Conservation (phyloP, 305 asterid species). For the Fraxinus sp. region DNA sequence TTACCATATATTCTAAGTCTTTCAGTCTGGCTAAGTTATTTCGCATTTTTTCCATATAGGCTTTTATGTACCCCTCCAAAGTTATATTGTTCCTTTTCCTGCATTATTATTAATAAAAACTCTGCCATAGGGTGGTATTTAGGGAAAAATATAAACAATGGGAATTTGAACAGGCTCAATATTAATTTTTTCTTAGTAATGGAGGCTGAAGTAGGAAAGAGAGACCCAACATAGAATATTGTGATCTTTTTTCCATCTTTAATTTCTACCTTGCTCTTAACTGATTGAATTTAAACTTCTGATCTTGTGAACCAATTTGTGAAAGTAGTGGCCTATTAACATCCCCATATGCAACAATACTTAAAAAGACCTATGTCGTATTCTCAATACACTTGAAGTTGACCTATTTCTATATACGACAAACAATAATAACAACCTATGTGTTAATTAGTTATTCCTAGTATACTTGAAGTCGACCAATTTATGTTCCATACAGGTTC, state of each 20-base stretch:
- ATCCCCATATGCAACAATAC: not conserved
- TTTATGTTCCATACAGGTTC: not conserved
- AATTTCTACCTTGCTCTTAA: not conserved
- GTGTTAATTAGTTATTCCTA: not conserved
- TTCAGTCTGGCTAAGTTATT: not conserved
- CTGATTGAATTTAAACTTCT: not conserved
- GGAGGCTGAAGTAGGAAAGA: not conserved
- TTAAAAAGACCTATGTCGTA: not conserved
- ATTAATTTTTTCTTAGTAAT: not conserved
- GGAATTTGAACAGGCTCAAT: not conserved
- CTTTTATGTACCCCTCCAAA: not conserved
- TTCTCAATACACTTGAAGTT: not conserved
- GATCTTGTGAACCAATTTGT: not conserved
- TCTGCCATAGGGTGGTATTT: not conserved
- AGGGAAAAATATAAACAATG: not conserved
- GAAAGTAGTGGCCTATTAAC: not conserved
- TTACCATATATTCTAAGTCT: not conserved
- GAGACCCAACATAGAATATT: not conserved
- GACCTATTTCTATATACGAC: not conserved
- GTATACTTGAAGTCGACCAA: not conserved
- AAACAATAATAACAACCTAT: not conserved
- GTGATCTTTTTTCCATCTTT: not conserved
- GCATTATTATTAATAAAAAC: not conserved
- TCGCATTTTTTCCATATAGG: not conserved
- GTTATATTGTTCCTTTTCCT: not conserved